A percentile compares a stretch with the other conserved stretches of the same genome.
phyloP scores from a whole-genome alignment of 2,329 filamentous ascomycete genomes.

The Pezicula rhizophila region DNA sequence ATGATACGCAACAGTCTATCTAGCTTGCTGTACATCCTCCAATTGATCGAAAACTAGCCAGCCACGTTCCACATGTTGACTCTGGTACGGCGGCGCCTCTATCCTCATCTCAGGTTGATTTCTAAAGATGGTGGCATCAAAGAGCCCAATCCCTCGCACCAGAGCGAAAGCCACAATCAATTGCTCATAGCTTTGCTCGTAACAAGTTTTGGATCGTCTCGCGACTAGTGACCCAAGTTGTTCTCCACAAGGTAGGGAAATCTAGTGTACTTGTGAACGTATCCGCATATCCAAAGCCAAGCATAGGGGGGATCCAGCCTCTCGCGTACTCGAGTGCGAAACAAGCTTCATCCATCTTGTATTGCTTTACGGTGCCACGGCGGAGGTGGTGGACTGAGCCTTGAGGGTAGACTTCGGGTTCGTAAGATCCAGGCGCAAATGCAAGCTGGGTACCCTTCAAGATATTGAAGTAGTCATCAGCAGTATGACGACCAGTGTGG shows the following conservation, averaged over 20 bases:
- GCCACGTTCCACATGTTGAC: too few relatives aligned
- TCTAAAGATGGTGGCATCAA: too few relatives aligned
- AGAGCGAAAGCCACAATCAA: too few relatives aligned
- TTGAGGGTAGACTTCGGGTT: constrained; percentile 62
- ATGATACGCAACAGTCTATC: too few relatives aligned
- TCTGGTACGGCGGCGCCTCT: too few relatives aligned
- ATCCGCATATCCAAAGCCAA: constrained; percentile 85
- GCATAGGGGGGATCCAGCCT: constrained; percentile 90
- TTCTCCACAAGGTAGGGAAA: constrained; percentile 77
- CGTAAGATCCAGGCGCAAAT: constrained; percentile 62
- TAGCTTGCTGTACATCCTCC: too few relatives aligned
- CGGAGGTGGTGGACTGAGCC: constrained; percentile 67
- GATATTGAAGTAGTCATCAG: constrained; percentile 94
- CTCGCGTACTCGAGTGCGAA: constrained; percentile 80
- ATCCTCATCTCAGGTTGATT: too few relatives aligned
- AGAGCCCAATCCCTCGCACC: too few relatives aligned
- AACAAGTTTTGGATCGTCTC: constrained; percentile 73
- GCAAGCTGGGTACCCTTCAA: constrained; percentile 71
- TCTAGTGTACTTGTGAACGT: constrained; percentile 75
- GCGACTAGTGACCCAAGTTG: constrained; percentile 64
- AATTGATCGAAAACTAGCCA: too few relatives aligned
- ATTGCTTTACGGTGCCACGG: constrained; percentile 72
- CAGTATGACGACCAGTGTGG: constrained; percentile 81
- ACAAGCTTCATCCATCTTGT: constrained; percentile 70
- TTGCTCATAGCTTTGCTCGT: constrained; percentile 57